These are phyloP conservation scores for Sporobolus alterniflorus DNA, from an alignment of 202 grass and related monocot genomes.

Conservation along the genomic window DNA sequence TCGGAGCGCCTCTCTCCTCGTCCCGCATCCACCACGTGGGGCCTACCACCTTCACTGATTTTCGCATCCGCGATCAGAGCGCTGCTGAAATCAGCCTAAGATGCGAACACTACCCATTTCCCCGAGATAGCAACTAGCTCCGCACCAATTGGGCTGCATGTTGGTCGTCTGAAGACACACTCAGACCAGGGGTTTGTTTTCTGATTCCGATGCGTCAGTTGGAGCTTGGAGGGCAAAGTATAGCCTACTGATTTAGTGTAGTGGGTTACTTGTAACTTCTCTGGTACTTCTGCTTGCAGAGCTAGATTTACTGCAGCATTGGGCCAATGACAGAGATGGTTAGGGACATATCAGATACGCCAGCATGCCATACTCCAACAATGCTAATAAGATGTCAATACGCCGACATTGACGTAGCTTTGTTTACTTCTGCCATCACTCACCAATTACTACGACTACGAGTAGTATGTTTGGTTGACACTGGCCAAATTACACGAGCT, in stretches of 20 bases:
- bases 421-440: no score
- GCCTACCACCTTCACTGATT: no score
- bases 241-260: neutral
- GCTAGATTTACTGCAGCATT: neutral
- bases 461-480: no score
- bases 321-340: conserved; percentile 14
- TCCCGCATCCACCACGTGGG: no score
- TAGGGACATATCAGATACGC: neutral
- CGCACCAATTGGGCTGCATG: conserved; percentile 27
- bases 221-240: neutral
- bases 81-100: no score
- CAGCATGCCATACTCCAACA: neutral
- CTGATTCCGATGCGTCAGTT: conserved; percentile 9
- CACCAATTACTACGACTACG: no score
- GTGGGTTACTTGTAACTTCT: conserved; percentile 20
- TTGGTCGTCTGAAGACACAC: conserved; percentile 35
- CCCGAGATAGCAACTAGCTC: conserved; percentile 33
- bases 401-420: no score
- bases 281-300: neutral
- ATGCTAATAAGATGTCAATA: neutral
- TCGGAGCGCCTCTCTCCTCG: no score
- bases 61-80: no score
- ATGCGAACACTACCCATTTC: neutral
- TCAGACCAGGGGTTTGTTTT: conserved; percentile 26
- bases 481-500: no score